Conservation (phyloP, 495 filamentous ascomycete genomes). For the Penicillium cataractarum region DNA sequence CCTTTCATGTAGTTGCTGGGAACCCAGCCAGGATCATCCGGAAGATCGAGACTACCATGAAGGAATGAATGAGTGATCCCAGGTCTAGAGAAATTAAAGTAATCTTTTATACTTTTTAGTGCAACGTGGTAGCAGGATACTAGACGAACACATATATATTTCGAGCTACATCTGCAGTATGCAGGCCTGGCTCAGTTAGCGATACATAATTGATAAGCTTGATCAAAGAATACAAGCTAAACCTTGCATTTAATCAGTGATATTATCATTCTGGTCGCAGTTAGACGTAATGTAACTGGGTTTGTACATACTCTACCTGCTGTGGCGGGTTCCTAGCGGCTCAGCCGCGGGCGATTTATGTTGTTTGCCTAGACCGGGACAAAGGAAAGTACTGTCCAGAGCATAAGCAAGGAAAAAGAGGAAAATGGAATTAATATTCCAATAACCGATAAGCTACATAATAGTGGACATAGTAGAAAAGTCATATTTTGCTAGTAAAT, state of each 20-base stretch:
- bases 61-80: not conserved
- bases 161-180: conserved; percentile 18
- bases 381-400: not conserved
- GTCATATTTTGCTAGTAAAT: not conserved
- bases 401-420: not conserved
- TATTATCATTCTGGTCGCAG: not conserved
- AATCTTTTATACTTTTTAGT: not conserved
- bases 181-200: conserved; percentile 17
- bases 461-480: not conserved
- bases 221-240: not conserved
- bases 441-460: not conserved
- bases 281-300: not conserved
- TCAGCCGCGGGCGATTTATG: conserved; percentile 3
- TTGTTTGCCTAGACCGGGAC: conserved; percentile 1
- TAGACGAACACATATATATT: conserved; percentile 1
- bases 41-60: conserved; percentile 52
- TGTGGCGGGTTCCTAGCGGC: not conserved
- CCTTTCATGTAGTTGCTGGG: conserved; percentile 64
- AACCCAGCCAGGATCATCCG: conserved; percentile 68
- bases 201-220: conserved; percentile 6
- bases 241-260: too few relatives aligned
- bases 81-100: not conserved
- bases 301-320: not conserved
- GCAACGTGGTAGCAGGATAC: not conserved
- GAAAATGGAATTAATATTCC: not conserved